A percentile compares a stretch with the other conserved stretches of the same genome.
These are phyloP conservation scores for Alliaria petiolata DNA, from an alignment of 345 rosid species.

Conservation along the genomic window DNA sequence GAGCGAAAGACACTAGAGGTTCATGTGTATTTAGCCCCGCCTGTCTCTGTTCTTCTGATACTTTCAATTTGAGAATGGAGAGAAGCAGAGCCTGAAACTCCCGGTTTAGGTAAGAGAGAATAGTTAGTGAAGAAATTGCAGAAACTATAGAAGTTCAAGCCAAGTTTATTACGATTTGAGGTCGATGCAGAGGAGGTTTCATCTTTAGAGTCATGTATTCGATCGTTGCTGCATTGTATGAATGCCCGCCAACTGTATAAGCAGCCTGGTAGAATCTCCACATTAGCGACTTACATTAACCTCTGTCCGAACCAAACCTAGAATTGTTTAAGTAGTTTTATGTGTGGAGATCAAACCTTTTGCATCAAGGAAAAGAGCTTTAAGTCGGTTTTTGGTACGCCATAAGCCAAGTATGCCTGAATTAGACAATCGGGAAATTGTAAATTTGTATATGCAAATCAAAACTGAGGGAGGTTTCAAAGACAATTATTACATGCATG, in stretches of 20 bases:
- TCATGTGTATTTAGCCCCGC: conserved; percentile 54
- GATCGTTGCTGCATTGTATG: conserved; percentile 75
- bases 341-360: conserved; percentile 50
- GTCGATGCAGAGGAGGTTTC: conserved; percentile 84
- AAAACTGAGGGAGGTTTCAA: background rate
- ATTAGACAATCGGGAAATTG: background rate
- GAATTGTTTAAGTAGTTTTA: conserved; percentile 4
- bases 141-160: background rate
- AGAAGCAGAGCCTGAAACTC: conserved; percentile 74
- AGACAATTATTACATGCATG: conserved; percentile 66
- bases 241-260: conserved; percentile 89
- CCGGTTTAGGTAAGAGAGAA: conserved; percentile 45
- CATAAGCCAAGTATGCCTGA: conserved; percentile 95
- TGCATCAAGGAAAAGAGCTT: conserved; percentile 96
- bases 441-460: background rate
- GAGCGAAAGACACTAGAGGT: conserved; percentile 76
- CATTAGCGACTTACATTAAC: background rate
- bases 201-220: conserved; percentile 75
- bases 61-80: conserved; percentile 74
- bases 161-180: conserved; percentile 58
- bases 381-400: conserved; percentile 88
- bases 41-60: conserved; percentile 67
- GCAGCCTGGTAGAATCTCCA: conserved; percentile 59
- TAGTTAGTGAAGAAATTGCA: conserved; percentile 13
- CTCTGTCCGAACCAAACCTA: conserved; percentile 17